Base-by-base conservation (phyloP, 331 rosid species). In the Quercus lobata region DNA sequence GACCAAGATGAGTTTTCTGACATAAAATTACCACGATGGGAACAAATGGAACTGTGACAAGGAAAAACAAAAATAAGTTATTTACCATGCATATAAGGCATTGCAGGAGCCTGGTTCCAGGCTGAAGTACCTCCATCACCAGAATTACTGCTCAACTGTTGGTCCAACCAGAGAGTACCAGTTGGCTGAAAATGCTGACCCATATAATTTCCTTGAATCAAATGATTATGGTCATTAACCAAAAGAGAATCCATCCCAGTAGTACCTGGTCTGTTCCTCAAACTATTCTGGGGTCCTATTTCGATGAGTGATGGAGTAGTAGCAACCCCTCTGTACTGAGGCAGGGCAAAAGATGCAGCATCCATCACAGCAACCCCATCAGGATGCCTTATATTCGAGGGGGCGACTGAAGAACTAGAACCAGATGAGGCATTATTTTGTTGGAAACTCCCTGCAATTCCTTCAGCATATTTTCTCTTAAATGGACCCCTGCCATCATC, bases 111-210 rank as follows among this genome's bases (percentile, higher is more conserved):
- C 24, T 73, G 97, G 82, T 86, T 93, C 98, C 98, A 95, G 70
- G 93, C 84, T 65, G 89, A 77, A 80, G 90, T 71, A 52, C 86
- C 85, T 63, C 89, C 91, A 83, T 91, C 94, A 22, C 80, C 86
- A 76, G 81, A 83, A 78, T 77, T 86, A 80, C 83, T 72, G 71
- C 60, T 87, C 78, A 91, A 78, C 55, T 89, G 94, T 73, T 84
- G 98, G 70, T 91, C 97, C 77, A 92, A 82, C 98, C 97, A 92
- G 19, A 89, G 90, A 76, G 87, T 84, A 29, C 89, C 81, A 29
- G 94, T 86, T 12, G 97, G 92, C 81, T 80, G 96, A 89, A 90
- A 90, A 85, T 81, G 94, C 77, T 86, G 99, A 68, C 97, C 91
- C 68, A 90, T 57, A 83, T 89, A 93, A 84, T 86, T 93, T 87